A percentile compares a stretch with the other conserved stretches of the same genome.
These are phyloP conservation scores for Scenedesmus sp. DNA, from an alignment of 163 green algal species.

Conservation along the genomic window DNA sequence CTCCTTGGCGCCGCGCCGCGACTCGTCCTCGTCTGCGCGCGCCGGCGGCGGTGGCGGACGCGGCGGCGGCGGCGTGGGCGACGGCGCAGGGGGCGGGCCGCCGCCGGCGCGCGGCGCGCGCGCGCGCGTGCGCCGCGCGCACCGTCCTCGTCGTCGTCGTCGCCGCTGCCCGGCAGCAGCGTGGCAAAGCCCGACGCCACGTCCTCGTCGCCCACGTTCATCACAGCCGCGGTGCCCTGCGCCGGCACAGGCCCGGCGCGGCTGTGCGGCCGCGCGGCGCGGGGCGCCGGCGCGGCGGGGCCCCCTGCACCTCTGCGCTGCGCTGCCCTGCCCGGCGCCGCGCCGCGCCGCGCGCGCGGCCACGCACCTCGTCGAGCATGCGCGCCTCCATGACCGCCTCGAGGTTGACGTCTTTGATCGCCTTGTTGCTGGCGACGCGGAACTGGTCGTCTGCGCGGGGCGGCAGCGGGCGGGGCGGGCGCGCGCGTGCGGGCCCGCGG, in stretches of 20 bases:
- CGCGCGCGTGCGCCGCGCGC: too few relatives aligned
- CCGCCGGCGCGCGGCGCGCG: neutral
- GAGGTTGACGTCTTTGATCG: slow-evolving; percentile 26
- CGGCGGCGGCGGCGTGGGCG: too few relatives aligned
- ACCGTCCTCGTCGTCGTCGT: slow-evolving; percentile 25
- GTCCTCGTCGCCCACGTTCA: slow-evolving; percentile 42
- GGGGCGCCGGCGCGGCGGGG: neutral
- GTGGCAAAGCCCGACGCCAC: slow-evolving; percentile 37
- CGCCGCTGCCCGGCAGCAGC: slow-evolving; percentile 25
- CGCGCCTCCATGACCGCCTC: slow-evolving; percentile 33
- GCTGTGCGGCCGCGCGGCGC: neutral
- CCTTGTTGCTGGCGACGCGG: slow-evolving; percentile 11
- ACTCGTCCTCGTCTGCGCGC: neutral
- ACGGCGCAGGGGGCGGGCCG: neutral
- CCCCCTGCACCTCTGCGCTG: neutral
- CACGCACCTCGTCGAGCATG: slow-evolving; percentile 40
- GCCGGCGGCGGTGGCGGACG: too few relatives aligned
- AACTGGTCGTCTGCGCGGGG: slow-evolving; percentile 43
- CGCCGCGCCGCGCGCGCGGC: too few relatives aligned
- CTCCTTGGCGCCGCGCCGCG: neutral
- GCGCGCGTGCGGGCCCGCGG: too few relatives aligned
- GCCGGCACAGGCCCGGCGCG: too few relatives aligned
- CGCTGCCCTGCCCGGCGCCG: too few relatives aligned
- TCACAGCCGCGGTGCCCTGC: slow-evolving; percentile 34
- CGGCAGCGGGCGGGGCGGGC: too few relatives aligned